Conservation (phyloP, 2,329 filamentous ascomycete genomes). For the Aurifilum marmelostoma region DNA sequence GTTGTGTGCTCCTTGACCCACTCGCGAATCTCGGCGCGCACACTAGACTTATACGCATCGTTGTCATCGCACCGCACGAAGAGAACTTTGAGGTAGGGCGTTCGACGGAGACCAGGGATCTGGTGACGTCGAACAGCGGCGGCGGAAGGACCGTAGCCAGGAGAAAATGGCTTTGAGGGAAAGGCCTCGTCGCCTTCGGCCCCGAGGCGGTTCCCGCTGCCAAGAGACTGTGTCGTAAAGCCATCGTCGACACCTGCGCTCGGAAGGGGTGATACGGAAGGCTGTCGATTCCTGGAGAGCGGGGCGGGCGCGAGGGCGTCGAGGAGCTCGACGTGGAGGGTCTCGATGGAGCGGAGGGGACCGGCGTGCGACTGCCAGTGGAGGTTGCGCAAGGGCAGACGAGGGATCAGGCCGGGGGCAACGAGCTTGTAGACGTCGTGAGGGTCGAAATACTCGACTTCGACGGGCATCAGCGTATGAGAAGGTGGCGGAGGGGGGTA, state of each 20-base stretch:
- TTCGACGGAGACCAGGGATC: slow-evolving; percentile 89
- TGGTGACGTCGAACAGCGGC: slow-evolving; percentile 72
- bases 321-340: slow-evolving; percentile 87
- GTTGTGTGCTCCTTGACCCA: slow-evolving; percentile 84
- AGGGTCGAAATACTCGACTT: slow-evolving; percentile 96
- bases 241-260: slow-evolving; percentile 56
- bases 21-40: slow-evolving; percentile 79
- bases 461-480: slow-evolving; percentile 19
- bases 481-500: slow-evolving; percentile 19
- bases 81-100: slow-evolving; percentile 90
- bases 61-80: slow-evolving; percentile 93
- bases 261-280: slow-evolving; percentile 17
- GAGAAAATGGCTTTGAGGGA: slow-evolving; percentile 25
- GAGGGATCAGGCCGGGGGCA: slow-evolving; percentile 73
- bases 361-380: slow-evolving; percentile 96
- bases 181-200: slow-evolving; percentile 24
- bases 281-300: slow-evolving; percentile 31
- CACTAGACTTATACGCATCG: slow-evolving; percentile 83
- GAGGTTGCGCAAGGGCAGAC: slow-evolving; percentile 85
- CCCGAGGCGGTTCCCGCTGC: slow-evolving; percentile 38
- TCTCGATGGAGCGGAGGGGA: slow-evolving; percentile 89
- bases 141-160: slow-evolving; percentile 30
- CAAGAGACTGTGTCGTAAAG: slow-evolving; percentile 60
- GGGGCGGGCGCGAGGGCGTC: slow-evolving; percentile 50
- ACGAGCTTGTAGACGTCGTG: slow-evolving; percentile 84